Conservation (phyloP, 192 early-diverging fungal species). For the Coemansia sp. region DNA sequence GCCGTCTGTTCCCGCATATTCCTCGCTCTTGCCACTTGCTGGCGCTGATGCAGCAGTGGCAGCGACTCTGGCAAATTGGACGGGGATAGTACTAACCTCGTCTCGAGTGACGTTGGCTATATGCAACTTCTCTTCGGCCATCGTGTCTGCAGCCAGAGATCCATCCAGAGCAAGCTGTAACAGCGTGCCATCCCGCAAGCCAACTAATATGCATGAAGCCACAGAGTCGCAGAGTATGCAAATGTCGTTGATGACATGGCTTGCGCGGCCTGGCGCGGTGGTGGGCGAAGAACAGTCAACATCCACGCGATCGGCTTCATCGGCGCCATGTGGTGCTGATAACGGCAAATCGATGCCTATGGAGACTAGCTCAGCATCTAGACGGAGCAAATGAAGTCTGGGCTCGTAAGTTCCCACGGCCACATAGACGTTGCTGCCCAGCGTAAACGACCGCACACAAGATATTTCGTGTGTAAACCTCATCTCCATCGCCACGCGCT, state of each 20-base stretch:
- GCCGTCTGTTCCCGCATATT: neutral
- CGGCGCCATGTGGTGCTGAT: neutral
- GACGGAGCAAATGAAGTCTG: conserved; percentile 6
- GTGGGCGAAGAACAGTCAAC: conserved; percentile 6
- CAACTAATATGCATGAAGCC: conserved; percentile 21
- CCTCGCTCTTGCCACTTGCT: neutral
- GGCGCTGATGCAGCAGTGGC: neutral
- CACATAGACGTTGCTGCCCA: neutral
- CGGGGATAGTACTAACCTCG: neutral
- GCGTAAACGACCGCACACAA: conserved; percentile 25
- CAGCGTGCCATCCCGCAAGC: conserved; percentile 31
- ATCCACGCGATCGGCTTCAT: neutral
- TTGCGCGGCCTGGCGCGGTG: neutral
- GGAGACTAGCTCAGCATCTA: neutral
- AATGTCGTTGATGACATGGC: conserved; percentile 23
- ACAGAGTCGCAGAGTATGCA: conserved; percentile 10
- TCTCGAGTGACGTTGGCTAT: conserved; percentile 1
- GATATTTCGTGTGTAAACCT: conserved; percentile 19
- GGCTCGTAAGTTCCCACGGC: conserved; percentile 26
- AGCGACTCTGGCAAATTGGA: neutral
- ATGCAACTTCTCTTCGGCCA: neutral
- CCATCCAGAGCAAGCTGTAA: neutral
- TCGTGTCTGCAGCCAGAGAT: neutral
- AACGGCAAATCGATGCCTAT: neutral
- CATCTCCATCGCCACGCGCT: neutral